Evolutionary conservation across 129 eudicot species (phyloP), one percentile per base, ranked within the genome.

Genomic region (Sambucus nigra): DNA sequence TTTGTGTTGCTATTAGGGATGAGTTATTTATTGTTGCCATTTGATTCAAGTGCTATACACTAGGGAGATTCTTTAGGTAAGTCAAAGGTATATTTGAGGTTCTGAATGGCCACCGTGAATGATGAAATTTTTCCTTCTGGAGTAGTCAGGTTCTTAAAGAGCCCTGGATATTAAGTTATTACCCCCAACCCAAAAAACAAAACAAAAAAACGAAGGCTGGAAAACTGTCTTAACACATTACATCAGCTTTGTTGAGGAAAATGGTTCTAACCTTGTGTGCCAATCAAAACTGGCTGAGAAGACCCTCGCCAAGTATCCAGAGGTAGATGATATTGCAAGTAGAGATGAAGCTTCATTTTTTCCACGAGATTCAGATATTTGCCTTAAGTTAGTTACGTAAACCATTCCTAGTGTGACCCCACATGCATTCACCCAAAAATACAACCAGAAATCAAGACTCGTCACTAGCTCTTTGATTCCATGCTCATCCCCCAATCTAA

Each of bases 251-350:
- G 5, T 9, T 15, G 19, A 13, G 27, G 18, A 6, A 14, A 26
- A 28, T 1, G n/a, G 33, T 40, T 46, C 19, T 26, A 28, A 47
- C 51, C 63, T 26, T 41, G 15, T 25, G 23, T 42, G 42, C 63
- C 52, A 42, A 1, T 25, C 19, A 26, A 41, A 41, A 42, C 9
- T 26, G 33, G n/a, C 35, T 3, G 24, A 52, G 35, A 52, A 52
- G 35, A 52, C 57, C 15, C 54, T 59, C 35, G 53, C 65, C 7
- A 26, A 48, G 54, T 16, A 59, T 41, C 40, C 65, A 27, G 23
- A 45, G 19, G 33, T 59, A 18, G 53, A 11, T 17, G 50, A 41
- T 13, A 56, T 9, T 25, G 19, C 29, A 14, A 56, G 61, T 56
- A 56, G 38, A 28, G 51, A 47, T 17, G 44, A 45, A 59, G 52